Percentiles rank a stretch among this genome's conserved stretches.
These are phyloP conservation scores for Poronia punctata DNA, from an alignment of 495 filamentous ascomycete species.

Conservation along the genomic window DNA sequence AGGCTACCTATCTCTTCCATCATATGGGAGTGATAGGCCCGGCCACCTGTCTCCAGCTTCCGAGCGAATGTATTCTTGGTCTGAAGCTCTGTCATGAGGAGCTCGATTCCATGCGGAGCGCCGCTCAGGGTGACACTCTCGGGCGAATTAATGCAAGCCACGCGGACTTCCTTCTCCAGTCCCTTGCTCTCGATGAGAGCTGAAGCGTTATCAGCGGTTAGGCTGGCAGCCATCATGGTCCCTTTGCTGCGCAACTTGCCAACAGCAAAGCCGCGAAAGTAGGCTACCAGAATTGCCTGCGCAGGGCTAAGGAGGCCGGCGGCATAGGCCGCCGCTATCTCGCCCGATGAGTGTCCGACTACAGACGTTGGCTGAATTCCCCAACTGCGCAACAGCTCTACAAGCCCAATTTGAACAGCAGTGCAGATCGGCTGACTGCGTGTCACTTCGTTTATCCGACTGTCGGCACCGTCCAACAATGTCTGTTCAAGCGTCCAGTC, in stretches of 20 bases:
- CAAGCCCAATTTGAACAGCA: constrained; percentile 45
- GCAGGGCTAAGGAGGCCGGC: constrained; percentile 29
- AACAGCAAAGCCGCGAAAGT: constrained; percentile 37
- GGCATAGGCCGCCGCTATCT: constrained; percentile 50
- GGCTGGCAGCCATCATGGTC: constrained; percentile 37
- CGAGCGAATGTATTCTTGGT: constrained; percentile 28
- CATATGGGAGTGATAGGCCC: constrained; percentile 42
- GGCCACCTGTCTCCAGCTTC: constrained; percentile 1
- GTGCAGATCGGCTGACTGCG: constrained; percentile 43
- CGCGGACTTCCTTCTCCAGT: constrained; percentile 11
- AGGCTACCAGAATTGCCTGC: constrained; percentile 44
- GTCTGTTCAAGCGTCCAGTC: constrained; percentile 8
- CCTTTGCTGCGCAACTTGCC: constrained; percentile 4
- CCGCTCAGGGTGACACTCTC: constrained; percentile 42
- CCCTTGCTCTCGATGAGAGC: constrained; percentile 10
- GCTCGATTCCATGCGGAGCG: constrained; percentile 29
- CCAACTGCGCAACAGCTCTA: constrained; percentile 44
- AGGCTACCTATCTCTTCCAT: constrained; percentile 27
- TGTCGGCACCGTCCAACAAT: not conserved
- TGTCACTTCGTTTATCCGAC: constrained; percentile 16
- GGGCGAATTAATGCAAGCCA: constrained; percentile 48
- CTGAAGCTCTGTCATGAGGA: constrained; percentile 19
- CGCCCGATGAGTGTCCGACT: constrained; percentile 57
- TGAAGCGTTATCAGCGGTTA: constrained; percentile 14
- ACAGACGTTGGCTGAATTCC: constrained; percentile 41